Conservation (phyloP, 208 protist genomes). For the Trypanosoma rangeli region DNA sequence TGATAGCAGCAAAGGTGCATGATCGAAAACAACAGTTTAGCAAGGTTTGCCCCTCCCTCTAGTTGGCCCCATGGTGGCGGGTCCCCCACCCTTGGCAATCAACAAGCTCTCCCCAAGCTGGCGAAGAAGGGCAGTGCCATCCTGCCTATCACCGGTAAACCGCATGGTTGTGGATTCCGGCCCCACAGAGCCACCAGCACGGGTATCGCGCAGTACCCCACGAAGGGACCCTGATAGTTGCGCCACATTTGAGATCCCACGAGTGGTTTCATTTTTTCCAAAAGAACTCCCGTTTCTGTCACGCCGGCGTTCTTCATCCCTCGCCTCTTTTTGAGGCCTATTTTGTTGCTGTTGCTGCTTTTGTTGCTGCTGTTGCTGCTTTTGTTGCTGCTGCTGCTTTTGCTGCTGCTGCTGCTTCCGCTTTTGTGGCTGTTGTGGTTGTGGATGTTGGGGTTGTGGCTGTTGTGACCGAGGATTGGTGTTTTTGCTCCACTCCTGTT, state of each 20-base stretch:
- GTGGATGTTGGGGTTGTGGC: slow-evolving; percentile 22
- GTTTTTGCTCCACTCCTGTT: slow-evolving; percentile 8
- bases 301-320: not conserved
- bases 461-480: slow-evolving; percentile 14
- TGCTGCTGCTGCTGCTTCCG: slow-evolving; percentile 13
- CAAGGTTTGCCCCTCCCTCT: slow-evolving; percentile 12
- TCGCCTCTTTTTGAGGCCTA: slow-evolving; percentile 7
- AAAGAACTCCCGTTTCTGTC: not conserved
- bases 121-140: slow-evolving; percentile 30
- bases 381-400: slow-evolving; percentile 20
- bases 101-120: slow-evolving; percentile 24
- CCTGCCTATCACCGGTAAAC: slow-evolving; percentile 20
- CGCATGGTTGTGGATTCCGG: slow-evolving; percentile 10
- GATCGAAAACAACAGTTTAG: not conserved
- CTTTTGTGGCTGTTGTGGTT: slow-evolving; percentile 6
- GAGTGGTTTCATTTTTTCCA: not conserved
- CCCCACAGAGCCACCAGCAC: not conserved
- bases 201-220: not conserved
- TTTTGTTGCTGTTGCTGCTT: not conserved
- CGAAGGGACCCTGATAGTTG: not conserved
- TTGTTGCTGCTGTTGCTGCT: slow-evolving; percentile 1
- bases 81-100: not conserved
- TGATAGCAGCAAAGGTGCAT: not conserved
- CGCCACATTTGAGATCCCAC: not conserved
- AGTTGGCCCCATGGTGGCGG: not conserved